Evolutionary conservation across 1,284 basidiomycete genomes (phyloP), one percentile per base, ranked within the genome.

Genomic region (Moesziomyces sp.): DNA sequence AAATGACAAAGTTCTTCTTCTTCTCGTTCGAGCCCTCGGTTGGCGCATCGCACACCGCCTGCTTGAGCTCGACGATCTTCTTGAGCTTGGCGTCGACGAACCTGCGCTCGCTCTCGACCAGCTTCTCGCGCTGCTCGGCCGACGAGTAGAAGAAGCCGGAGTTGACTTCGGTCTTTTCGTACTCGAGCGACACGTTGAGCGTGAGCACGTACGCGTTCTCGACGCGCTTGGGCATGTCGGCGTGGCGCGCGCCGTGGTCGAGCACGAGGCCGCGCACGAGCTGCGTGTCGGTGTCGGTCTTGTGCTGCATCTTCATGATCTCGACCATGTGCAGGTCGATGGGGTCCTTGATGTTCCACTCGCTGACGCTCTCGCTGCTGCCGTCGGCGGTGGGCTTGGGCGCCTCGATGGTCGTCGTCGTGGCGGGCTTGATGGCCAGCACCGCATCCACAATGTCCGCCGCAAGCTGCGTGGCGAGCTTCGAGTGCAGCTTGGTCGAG

Each of bases 141-240:
- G 94, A 95, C 5, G 94, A 97, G 86, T 99, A 99, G 89, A 98
- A 99, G 89, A 99, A 99, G 21, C 94, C 91, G 49, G 97, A 98
- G 88, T 99, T 99, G 85, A 99, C 93, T 88, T 99, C 97, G 93
- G 97, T 99, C 88, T 99, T 99, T 86, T 99, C 97, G 85, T 99
- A 99, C 85, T 99, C 97, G 77, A 99, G 87, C 83, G 93, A 96
- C 81, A 99, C 97, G 86, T 99, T 99, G 81, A 99, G 87, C 24
- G 93, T 99, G 74, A 99, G 87, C 73, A 99, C 92, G 86, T 88
- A 97, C 46, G 94, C 94, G 86, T 99, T 99, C 86, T 97, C 94
- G 65, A 99, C 90, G 74, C 94, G 90, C 87, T 96, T 98, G 49
- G 97, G 95, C 97, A 99, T 99, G 86, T 99, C 97, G 5, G 96